A percentile compares a stretch with the other conserved stretches of the same genome.
phyloP scores from a whole-genome alignment of 306 rosid genomes.

The Prunus mume region DNA sequence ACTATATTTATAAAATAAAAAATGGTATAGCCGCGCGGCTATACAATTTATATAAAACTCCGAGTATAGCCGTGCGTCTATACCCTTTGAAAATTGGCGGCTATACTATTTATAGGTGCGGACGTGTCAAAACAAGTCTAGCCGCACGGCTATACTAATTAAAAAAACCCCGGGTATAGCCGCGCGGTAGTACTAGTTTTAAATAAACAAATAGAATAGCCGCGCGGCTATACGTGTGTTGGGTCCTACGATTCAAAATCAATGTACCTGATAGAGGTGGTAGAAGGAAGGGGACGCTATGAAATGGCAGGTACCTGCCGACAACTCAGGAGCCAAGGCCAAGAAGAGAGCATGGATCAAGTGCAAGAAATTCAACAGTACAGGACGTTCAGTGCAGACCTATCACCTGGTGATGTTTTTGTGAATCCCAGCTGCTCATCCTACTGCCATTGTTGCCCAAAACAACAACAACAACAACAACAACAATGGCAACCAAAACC shows the following conservation, averaged over 20 bases:
- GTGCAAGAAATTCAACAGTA: conserved; percentile 1
- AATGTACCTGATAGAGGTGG: conserved; percentile 23
- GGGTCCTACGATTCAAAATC: conserved; percentile 29
- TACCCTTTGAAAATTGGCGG: too few relatives aligned
- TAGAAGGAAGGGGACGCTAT: conserved; percentile 32
- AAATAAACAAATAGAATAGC: too few relatives aligned
- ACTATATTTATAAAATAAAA: too few relatives aligned
- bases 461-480: background rate
- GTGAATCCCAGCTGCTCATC: conserved; percentile 37
- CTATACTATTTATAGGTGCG: too few relatives aligned
- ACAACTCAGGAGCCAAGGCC: conserved; percentile 16
- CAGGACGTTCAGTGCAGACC: background rate
- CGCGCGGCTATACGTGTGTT: background rate
- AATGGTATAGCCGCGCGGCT: too few relatives aligned
- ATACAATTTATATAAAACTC: too few relatives aligned
- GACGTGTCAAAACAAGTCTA: too few relatives aligned
- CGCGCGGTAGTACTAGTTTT: too few relatives aligned
- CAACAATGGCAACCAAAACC: background rate
- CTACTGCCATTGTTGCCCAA: conserved; percentile 12
- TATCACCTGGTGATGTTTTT: conserved; percentile 19
- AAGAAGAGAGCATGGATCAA: background rate
- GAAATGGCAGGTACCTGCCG: conserved; percentile 39
- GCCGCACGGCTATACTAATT: too few relatives aligned
- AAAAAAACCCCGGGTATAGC: too few relatives aligned
- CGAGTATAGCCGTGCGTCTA: too few relatives aligned